Evolutionary conservation across 139 green algal genomes (phyloP).

Genomic region (Closterium sp.): DNA sequence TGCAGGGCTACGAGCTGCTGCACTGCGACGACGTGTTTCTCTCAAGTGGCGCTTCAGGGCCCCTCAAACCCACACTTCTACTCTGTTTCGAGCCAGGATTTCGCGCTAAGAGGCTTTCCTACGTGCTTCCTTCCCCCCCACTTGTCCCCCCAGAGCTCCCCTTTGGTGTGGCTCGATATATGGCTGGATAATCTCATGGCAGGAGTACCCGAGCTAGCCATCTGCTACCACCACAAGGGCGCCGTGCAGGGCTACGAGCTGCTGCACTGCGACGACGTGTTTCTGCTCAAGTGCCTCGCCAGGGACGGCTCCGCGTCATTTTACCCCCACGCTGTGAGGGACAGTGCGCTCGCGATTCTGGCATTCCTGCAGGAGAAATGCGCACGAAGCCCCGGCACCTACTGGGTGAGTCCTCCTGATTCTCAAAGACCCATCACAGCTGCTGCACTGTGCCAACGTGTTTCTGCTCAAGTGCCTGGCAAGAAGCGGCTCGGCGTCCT

Average conservation of each 20-base stretch:
- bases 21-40: conserved; percentile 44
- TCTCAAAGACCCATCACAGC: no score
- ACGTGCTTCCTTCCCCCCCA: no score
- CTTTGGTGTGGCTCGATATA: conserved; percentile 42
- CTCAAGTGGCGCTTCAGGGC: no score
- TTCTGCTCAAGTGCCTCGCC: conserved; percentile 38
- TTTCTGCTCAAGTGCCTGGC: conserved; percentile 42
- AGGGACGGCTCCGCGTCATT: conserved; percentile 1
- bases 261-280: conserved; percentile 41
- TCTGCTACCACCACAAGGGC: conserved; percentile 46
- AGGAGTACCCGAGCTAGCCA: conserved; percentile 31
- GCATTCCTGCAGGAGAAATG: conserved; percentile 37
- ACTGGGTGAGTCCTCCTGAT: conserved; percentile 43
- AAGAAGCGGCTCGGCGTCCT: background rate
- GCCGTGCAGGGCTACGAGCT: conserved; percentile 48
- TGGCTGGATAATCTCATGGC: conserved; percentile 53
- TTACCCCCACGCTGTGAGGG: conserved; percentile 36
- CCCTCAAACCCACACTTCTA: no score
- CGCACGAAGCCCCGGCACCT: conserved; percentile 41
- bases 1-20: conserved; percentile 51
- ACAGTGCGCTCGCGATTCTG: conserved; percentile 39
- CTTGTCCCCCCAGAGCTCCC: no score
- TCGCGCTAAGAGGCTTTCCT: no score
- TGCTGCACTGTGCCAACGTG: conserved; percentile 45
- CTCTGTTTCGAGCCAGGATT: no score